A percentile compares a stretch with the other conserved stretches of the same genome.
phyloP scores from a whole-genome alignment of 2,329 filamentous ascomycete species.

The Davidsoniella neocaledoniae region DNA sequence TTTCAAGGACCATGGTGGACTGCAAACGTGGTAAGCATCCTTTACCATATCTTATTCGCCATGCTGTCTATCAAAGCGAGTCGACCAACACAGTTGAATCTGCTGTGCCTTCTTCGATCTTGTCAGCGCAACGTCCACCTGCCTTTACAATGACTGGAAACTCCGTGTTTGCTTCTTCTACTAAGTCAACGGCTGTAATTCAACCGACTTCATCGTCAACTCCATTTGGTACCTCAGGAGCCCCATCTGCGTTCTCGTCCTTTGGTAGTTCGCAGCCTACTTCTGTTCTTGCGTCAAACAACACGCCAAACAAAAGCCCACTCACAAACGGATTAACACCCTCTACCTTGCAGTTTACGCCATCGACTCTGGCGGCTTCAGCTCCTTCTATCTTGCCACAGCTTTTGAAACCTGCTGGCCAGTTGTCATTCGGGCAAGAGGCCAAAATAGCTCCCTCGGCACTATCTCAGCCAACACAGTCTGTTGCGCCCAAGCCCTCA shows the following conservation, averaged over 20 bases:
- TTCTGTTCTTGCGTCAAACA: not conserved
- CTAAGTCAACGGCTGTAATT: not conserved
- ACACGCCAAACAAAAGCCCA: not conserved
- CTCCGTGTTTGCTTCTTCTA: not conserved
- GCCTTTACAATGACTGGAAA: not conserved
- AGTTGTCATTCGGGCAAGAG: not conserved
- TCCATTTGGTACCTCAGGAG: not conserved
- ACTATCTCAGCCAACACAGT: not conserved
- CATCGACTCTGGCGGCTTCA: not conserved
- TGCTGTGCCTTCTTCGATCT: not conserved
- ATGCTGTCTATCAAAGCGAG: slow-evolving; percentile 31
- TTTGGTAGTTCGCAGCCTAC: not conserved
- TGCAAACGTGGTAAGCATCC: slow-evolving; percentile 36
- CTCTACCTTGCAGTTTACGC: not conserved
- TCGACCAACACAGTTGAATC: not conserved
- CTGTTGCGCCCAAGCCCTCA: not conserved
- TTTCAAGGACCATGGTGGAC: slow-evolving; percentile 41
- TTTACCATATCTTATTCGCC: slow-evolving; percentile 38
- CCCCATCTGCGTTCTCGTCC: not conserved
- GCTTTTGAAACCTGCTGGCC: not conserved
- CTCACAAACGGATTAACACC: not conserved
- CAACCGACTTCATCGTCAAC: not conserved
- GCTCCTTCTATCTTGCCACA: not conserved
- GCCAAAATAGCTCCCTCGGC: not conserved
- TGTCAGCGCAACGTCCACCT: not conserved